Evolutionary conservation across 2,329 filamentous ascomycete genomes (phyloP).

Genomic region (Penicillium sp.): DNA sequence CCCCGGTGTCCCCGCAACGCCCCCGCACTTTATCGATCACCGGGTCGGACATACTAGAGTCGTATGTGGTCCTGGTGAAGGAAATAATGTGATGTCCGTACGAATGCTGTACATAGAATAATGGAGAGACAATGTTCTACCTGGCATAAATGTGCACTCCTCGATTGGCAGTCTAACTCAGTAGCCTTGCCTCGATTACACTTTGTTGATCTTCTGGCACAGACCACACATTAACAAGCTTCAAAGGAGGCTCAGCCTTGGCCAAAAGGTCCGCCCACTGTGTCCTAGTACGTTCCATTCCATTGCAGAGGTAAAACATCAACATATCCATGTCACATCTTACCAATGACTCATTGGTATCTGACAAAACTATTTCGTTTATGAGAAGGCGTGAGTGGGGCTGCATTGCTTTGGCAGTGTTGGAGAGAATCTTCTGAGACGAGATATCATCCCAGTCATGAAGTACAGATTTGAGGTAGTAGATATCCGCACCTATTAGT

Average conservation of each 20-base stretch:
- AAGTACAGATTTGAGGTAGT: neutral
- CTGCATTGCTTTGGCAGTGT: neutral
- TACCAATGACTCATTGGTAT: neutral
- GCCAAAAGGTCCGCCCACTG: neutral
- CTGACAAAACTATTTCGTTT: neutral
- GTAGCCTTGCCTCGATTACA: neutral
- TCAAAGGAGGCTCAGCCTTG: neutral
- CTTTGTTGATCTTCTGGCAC: neutral
- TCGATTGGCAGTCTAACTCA: neutral
- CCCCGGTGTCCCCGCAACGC: too few relatives aligned
- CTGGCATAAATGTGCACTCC: neutral
- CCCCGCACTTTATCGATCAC: too few relatives aligned
- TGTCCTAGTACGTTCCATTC: neutral
- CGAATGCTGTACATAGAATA: too few relatives aligned
- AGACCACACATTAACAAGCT: neutral
- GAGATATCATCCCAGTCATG: conserved; percentile 1
- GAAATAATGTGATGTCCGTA: too few relatives aligned
- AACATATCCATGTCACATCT: neutral
- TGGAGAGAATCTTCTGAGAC: neutral
- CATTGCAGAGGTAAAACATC: conserved; percentile 1
- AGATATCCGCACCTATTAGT: neutral
- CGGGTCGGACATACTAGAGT: too few relatives aligned
- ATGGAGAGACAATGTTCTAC: too few relatives aligned
- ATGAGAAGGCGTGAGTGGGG: neutral
- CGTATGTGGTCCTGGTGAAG: too few relatives aligned